Evolutionary conservation across 2,329 filamentous ascomycete genomes (phyloP).

Genomic region (Aspergillus viridinutans): DNA sequence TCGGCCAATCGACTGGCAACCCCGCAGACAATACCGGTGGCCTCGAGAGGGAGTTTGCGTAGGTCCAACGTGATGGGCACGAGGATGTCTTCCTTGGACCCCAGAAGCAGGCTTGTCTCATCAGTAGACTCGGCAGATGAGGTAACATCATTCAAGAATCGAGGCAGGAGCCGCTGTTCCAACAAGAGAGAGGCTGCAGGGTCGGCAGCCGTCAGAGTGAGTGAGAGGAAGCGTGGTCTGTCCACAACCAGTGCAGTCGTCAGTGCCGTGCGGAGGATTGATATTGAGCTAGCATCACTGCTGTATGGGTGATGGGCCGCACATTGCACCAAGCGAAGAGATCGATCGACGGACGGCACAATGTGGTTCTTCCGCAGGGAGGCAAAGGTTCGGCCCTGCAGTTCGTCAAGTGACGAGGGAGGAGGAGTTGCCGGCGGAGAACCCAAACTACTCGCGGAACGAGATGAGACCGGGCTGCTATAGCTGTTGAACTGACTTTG

Average conservation of each 20-base stretch:
- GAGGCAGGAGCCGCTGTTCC: constrained; percentile 51
- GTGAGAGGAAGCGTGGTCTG: constrained; percentile 46
- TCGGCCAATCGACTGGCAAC: constrained; percentile 79
- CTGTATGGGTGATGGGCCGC: constrained; percentile 57
- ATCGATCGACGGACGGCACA: constrained; percentile 63
- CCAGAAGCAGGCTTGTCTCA: constrained; percentile 66
- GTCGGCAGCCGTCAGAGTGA: constrained; percentile 44
- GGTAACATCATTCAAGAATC: constrained; percentile 62
- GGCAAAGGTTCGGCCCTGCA: constrained; percentile 77
- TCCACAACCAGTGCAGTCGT: constrained; percentile 36
- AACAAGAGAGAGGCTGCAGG: constrained; percentile 44
- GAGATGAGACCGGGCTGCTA: constrained; percentile 30
- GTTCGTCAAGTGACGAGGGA: constrained; percentile 70
- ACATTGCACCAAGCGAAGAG: constrained; percentile 73
- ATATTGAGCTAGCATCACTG: constrained; percentile 34
- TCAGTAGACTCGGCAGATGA: constrained; percentile 34
- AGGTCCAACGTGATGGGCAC: constrained; percentile 89
- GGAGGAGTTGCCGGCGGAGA: constrained; percentile 64
- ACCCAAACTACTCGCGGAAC: constrained; percentile 19
- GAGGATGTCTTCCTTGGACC: constrained; percentile 63
- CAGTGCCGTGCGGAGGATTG: constrained; percentile 37
- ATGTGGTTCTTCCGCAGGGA: constrained; percentile 76
- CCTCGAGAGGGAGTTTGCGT: constrained; percentile 73
- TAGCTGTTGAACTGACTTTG: constrained; percentile 46
- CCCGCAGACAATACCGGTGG: constrained; percentile 91